Percentiles rank a stretch among this genome's conserved stretches.
These are phyloP conservation scores for Spergularia marina DNA, from an alignment of 148 eudicot genomes.

Conservation along the genomic window DNA sequence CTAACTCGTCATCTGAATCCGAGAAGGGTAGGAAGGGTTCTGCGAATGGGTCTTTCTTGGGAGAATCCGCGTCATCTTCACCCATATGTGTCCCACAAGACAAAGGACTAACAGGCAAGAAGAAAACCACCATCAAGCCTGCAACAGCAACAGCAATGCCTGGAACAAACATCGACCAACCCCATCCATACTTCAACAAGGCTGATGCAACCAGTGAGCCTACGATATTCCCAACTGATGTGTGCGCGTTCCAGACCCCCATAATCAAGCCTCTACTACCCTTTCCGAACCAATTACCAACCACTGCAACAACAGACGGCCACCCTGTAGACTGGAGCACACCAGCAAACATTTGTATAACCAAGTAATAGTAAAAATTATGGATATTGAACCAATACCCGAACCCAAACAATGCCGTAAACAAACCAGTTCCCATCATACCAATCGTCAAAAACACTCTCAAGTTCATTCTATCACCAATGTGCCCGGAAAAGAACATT, in stretches of 20 bases:
- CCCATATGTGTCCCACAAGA: conserved; percentile 63
- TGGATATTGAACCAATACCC: conserved; percentile 86
- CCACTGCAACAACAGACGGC: conserved; percentile 97
- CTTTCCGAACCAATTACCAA: conserved; percentile 96
- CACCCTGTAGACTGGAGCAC: conserved; percentile 90
- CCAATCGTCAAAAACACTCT: conserved; percentile 74
- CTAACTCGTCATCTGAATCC: conserved; percentile 9
- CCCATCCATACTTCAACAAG: conserved; percentile 87
- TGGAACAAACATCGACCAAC: conserved; percentile 88
- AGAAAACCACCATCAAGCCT: conserved; percentile 54
- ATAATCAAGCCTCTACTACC: conserved; percentile 79
- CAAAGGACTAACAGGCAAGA: conserved; percentile 71
- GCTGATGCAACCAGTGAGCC: conserved; percentile 83
- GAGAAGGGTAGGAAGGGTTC: conserved; percentile 39
- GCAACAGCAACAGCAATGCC: conserved; percentile 50
- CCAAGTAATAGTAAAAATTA: conserved; percentile 62
- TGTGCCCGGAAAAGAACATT: conserved; percentile 76
- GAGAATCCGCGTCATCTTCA: conserved; percentile 36
- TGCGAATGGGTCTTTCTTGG: conserved; percentile 38
- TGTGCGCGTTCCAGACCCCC: conserved; percentile 96
- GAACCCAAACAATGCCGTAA: conserved; percentile 71
- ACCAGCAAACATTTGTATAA: conserved; percentile 86
- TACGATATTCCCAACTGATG: conserved; percentile 79
- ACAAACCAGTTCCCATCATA: conserved; percentile 89
- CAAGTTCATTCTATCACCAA: conserved; percentile 80